phyloP scores from a whole-genome alignment of 305 asterid species.

The Striga hermonthica region DNA sequence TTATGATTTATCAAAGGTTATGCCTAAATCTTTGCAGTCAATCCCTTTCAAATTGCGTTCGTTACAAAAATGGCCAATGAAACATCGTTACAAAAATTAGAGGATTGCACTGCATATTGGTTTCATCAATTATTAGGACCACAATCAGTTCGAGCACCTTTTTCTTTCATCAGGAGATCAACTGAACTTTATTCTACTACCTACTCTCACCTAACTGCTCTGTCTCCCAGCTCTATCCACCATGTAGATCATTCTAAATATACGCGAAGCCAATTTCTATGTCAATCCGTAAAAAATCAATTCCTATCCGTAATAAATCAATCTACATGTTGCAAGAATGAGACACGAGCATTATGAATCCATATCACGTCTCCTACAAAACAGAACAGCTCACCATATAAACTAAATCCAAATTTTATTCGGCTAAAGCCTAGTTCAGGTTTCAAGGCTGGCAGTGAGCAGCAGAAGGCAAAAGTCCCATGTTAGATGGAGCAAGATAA shows the following conservation, averaged over 20 bases:
- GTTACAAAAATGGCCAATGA: constrained; percentile 1
- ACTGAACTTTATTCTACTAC: constrained; percentile 4
- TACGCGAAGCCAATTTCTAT: background rate
- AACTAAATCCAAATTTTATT: background rate
- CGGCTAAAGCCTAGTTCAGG: constrained; percentile 34
- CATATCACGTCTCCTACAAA: constrained; percentile 2
- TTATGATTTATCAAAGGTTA: background rate
- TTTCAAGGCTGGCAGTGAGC: constrained; percentile 13
- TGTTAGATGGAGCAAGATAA: constrained; percentile 10
- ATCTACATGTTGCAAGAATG: constrained; percentile 8
- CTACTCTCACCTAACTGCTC: too few species aligned
- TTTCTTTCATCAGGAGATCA: constrained; percentile 17
- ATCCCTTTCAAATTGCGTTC: constrained; percentile 25
- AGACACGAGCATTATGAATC: constrained; percentile 23
- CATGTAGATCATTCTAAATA: constrained; percentile 1
- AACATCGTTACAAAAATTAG: constrained; percentile 19
- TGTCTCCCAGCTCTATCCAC: constrained; percentile 14
- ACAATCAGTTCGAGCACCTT: constrained; percentile 18
- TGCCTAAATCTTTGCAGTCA: background rate
- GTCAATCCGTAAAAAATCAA: background rate
- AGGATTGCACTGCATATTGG: constrained; percentile 16
- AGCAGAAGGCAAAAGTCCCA: constrained; percentile 1
- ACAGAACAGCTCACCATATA: background rate
- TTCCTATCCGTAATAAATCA: too few species aligned
- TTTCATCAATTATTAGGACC: constrained; percentile 20